Conservation (phyloP, 225 moss, liverwort and hornwort species). For the Sphagnum tenellum region DNA sequence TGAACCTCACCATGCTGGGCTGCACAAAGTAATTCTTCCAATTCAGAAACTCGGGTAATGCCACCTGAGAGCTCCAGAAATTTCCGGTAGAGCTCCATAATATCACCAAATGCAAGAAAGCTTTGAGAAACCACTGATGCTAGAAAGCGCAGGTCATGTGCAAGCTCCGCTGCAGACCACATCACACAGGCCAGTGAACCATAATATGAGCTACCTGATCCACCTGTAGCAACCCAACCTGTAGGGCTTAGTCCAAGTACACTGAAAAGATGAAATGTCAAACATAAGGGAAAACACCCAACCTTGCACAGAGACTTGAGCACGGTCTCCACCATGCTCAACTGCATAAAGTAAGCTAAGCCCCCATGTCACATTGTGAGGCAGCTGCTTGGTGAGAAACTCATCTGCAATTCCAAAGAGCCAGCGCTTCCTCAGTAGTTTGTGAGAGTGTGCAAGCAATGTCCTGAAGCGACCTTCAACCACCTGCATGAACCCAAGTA, state of each 20-base stretch:
- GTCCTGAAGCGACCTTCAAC: slow-evolving; percentile 72
- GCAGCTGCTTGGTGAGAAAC: slow-evolving; percentile 94
- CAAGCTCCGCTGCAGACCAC: slow-evolving; percentile 57
- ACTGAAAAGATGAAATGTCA: too few species aligned
- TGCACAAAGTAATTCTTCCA: slow-evolving; percentile 76
- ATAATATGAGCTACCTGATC: too few species aligned
- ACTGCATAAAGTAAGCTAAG: slow-evolving; percentile 88
- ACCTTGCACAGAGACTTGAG: slow-evolving; percentile 84
- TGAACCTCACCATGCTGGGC: slow-evolving; percentile 52
- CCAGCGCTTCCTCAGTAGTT: slow-evolving; percentile 82
- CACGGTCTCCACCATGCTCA: slow-evolving; percentile 85
- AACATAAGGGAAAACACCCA: background rate
- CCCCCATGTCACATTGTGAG: slow-evolving; percentile 98
- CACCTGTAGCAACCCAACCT: too few species aligned
- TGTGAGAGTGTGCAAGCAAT: slow-evolving; percentile 71
- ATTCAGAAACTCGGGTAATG: slow-evolving; percentile 83
- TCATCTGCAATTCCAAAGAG: slow-evolving; percentile 90
- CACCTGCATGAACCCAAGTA: slow-evolving; percentile 36
- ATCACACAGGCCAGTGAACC: too few species aligned
- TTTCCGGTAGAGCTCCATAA: slow-evolving; percentile 84
- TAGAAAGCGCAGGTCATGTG: slow-evolving; percentile 88
- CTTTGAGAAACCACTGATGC: slow-evolving; percentile 98
- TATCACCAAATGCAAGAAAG: slow-evolving; percentile 96
- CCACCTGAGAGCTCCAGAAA: slow-evolving; percentile 96
- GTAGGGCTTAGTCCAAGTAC: too few species aligned